Base-by-base conservation (phyloP, 2,329 filamentous ascomycete genomes). In the Colletotrichum liaoningense region DNA sequence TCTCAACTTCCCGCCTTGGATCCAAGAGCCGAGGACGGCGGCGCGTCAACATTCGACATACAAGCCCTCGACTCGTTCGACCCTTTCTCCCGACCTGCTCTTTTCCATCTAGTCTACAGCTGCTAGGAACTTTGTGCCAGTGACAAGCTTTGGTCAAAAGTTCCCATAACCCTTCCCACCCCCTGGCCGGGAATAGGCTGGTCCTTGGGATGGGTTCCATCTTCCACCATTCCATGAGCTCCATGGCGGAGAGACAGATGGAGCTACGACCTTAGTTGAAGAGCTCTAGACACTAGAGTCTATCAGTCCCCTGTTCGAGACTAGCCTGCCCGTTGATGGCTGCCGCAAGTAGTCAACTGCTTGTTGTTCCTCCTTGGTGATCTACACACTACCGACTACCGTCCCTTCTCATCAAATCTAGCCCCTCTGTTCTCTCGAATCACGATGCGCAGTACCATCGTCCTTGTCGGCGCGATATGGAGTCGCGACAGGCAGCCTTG, bases 91-190 rank as follows among this genome's bases (percentile, higher is more conserved):
- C 55, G 71, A 73, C 71, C 71, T 73, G 55, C 71, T 73, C 46
- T 58, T 73, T 71, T 71, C n/a, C 62, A 66, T 57, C 67, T 73
- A 73, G 71, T 49, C 30, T 62, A 42, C 38, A 30, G n/a, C 19
- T 24, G 33, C n/a, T 30, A 30, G 49, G 56, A 35, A 49, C 33
- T 63, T 49, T 52, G 56, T 66, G 60, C 63, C 42, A 26, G 52
- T 46, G 33, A 73, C 69, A 59, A 58, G 56, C 67, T 66, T 66
- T 66, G 56, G 14, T 42, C 67, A 63, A 58, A 73, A 38, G 67
- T 69, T 33, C 65, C 22, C 63, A 35, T 52, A 28, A 16, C n/a
- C 57, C 38, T 14, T 42, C 60, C 33, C 33, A 35, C 4, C 55
- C 14, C 46, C n/a, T 22, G 62, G 28, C 64, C 69, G 38, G 52